Evolutionary conservation across 768 basidiomycete genomes (phyloP), one percentile per base, ranked within the genome.

Genomic region (Peribolospora baueri): DNA sequence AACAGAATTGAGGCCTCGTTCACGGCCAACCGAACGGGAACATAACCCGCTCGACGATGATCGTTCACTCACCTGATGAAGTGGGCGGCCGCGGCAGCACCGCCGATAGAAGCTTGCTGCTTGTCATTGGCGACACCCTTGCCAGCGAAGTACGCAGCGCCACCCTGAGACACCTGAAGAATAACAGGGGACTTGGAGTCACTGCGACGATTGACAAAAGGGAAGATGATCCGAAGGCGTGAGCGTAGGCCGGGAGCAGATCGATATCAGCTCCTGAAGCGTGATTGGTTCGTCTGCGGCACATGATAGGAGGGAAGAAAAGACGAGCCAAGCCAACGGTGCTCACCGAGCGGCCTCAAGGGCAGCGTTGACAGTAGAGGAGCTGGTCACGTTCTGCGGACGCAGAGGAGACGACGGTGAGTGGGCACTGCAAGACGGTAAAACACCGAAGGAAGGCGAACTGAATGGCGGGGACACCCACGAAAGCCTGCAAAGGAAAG

Each of bases 171-270:
- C 59, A 90, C 80, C 67, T 97, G 93, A 64, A 95, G 73, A 70
- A 98, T 97, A 71, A 98, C 88, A 57, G 91, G 91, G 40, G 91
- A 75, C 69, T 97, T 95, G 75, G 84, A 77, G 68, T 95, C 93
- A 60, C 85, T 85, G 63, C 48, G 14, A 10, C 25, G 8, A 4
- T n/a, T 5, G 3, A 49, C 1, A 14, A 25, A 7, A 45, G 43
- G 43, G 7, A 7, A 13, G 43, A 45, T 7, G 43, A 7, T 7
- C 43, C 2, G 7, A 7, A 45, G 10, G 11, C 48, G 48, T 7
- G 11, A 48, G 10, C 7, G 7, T 7, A 25, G 10, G 48, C 10
- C 48, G 25, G 25, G 7, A n/a, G 8, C 9, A n/a, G 45, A 46
- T 46, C 9, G 45, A 46, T n/a, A 46, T 8, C 36, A n/a, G 7